phyloP scores from a whole-genome alignment of 1,284 basidiomycete genomes.

The Cutaneotrichosporon sp. region DNA sequence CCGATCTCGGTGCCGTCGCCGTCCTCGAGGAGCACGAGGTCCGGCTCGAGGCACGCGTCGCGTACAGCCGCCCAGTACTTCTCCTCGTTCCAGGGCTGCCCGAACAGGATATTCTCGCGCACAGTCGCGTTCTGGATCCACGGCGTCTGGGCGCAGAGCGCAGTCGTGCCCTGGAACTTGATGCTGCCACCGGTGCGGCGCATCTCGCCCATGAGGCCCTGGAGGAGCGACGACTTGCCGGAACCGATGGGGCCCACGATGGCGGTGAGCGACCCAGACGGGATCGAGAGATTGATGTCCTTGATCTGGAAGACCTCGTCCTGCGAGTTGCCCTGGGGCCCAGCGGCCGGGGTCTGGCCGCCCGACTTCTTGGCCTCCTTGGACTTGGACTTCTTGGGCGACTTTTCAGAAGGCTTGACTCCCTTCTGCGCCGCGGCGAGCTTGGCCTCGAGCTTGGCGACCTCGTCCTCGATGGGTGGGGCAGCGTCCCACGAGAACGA shows the following conservation, averaged over 20 bases:
- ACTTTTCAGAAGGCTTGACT: conserved; percentile 1
- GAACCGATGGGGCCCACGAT: conserved; percentile 75
- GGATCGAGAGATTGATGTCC: conserved; percentile 66
- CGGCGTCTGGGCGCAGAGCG: conserved; percentile 73
- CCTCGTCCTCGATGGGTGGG: conserved; percentile 60
- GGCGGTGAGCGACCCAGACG: conserved; percentile 71
- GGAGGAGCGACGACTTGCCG: conserved; percentile 63
- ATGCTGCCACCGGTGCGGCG: conserved; percentile 63
- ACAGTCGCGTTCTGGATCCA: conserved; percentile 79
- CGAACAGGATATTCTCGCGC: conserved; percentile 79
- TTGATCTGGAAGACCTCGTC: conserved; percentile 66
- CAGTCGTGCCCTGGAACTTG: conserved; percentile 65
- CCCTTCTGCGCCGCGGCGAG: conserved; percentile 32
- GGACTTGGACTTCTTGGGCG: conserved; percentile 25
- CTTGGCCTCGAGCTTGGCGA: conserved; percentile 47
- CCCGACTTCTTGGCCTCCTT: conserved; percentile 40
- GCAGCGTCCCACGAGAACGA: conserved; percentile 81
- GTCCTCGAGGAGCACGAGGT: conserved; percentile 76
- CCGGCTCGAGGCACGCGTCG: conserved; percentile 73
- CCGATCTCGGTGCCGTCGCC: conserved; percentile 88
- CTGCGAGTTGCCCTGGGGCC: conserved; percentile 41
- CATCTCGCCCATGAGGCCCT: conserved; percentile 79
- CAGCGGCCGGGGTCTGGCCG: conserved; percentile 22
- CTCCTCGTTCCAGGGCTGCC: conserved; percentile 73
- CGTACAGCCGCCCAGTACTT: conserved; percentile 74